Evolutionary conservation across 345 rosid species (phyloP).

Genomic region (Pelargonium nanum): DNA sequence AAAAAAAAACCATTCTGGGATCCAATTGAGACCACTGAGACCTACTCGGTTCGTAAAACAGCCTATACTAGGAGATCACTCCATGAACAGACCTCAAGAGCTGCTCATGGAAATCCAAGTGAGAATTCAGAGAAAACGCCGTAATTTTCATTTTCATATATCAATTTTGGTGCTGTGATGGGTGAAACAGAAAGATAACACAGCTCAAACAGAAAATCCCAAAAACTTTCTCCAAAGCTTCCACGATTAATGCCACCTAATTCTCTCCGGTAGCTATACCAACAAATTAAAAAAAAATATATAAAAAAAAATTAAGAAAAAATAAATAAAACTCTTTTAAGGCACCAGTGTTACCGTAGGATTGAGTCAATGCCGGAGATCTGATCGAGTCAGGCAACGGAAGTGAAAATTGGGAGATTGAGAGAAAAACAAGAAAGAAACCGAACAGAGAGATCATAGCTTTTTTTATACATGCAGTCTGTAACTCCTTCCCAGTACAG

Average conservation of each 20-base stretch:
- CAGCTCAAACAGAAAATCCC: conserved; percentile 20
- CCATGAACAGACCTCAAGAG: background rate
- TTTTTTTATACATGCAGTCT: background rate
- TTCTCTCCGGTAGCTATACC: conserved; percentile 24
- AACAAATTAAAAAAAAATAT: conserved; percentile 5
- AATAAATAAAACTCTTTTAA: background rate
- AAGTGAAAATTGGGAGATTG: background rate
- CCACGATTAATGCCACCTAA: conserved; percentile 32
- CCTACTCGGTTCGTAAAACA: background rate
- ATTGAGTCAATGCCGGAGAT: background rate
- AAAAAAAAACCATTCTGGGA: background rate
- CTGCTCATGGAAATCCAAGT: background rate
- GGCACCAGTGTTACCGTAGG: background rate
- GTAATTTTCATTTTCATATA: too few species aligned
- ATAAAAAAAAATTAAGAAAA: background rate
- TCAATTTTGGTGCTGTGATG: background rate
- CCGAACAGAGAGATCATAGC: background rate
- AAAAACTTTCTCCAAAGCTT: conserved; percentile 19
- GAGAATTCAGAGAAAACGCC: background rate
- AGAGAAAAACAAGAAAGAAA: background rate
- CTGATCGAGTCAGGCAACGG: background rate
- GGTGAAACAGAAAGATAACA: background rate
- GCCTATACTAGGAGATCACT: background rate
- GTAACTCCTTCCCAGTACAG: background rate
- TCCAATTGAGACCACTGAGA: background rate